phyloP scores from a whole-genome alignment of 2,329 filamentous ascomycete genomes.

The Verticillium tricorpus region DNA sequence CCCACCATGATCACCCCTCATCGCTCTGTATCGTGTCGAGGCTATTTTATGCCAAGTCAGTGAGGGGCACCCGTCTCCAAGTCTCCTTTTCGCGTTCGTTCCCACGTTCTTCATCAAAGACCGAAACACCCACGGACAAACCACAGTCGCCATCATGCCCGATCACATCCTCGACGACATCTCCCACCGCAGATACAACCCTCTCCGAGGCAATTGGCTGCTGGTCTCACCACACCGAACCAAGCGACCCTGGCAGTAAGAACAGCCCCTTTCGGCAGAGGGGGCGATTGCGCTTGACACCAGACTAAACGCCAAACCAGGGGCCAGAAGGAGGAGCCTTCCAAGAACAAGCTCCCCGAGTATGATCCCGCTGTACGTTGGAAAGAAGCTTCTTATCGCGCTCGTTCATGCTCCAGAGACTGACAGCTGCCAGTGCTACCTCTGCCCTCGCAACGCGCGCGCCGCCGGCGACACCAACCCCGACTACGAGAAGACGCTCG shows the following conservation, averaged over 20 bases:
- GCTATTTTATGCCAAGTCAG: not conserved
- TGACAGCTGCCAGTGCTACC: constrained; percentile 65
- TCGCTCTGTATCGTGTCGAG: not conserved
- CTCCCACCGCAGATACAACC: constrained; percentile 91
- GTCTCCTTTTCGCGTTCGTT: not conserved
- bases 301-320: constrained; percentile 33
- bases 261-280: constrained; percentile 13
- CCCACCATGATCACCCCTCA: constrained; percentile 6
- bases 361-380: constrained; percentile 68
- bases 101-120: not conserved
- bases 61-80: not conserved
- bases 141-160: constrained; percentile 49
- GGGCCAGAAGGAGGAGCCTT: constrained; percentile 71
- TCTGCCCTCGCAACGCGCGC: constrained; percentile 87
- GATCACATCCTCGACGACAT: constrained; percentile 87
- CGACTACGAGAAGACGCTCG: constrained; percentile 79
- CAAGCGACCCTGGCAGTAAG: constrained; percentile 97
- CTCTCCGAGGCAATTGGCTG: constrained; percentile 83
- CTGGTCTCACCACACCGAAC: constrained; percentile 94
- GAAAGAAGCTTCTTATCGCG: not conserved
- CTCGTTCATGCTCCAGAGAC: not conserved
- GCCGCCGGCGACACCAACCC: constrained; percentile 86
- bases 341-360: constrained; percentile 64
- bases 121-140: not conserved
- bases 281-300: not conserved